Base-by-base conservation (phyloP, 352 stramenopile genomes). In the Globisporangium paddicum region DNA sequence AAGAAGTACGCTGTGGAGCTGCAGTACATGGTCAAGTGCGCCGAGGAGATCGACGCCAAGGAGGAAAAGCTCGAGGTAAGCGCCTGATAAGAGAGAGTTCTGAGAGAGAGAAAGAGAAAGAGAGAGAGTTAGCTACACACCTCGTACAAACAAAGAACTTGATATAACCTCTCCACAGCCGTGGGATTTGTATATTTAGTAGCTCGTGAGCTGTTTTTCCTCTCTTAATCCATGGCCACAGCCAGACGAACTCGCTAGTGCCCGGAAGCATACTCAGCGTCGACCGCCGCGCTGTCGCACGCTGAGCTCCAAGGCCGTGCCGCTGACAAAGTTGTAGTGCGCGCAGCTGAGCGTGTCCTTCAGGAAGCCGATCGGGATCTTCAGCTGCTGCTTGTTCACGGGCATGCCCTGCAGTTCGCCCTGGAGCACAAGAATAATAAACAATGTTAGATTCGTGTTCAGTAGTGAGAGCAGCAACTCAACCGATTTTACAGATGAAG, bases 371-470 rank as follows among this genome's bases (percentile, higher is more conserved):
- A 82, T 75, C 6, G 86, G 64, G 21, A 82, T 85, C 68, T 97
- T 98, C 19, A 99, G 67, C 72, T 98, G 95, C 72, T 98, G 92
- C 68, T 99, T 99, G 76, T 98, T 98, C 32, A 91, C 66, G 5
- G 93, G 93, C 92, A 98, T 98, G 8, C 76, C 82, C 37, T 87
- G 82, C 40, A 98, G 68, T 46, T 96, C 71, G 4, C 61, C 58
- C 81, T 90, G 59, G 53, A 34, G 34, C 34, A 11, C 13, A 16
- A 40, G 9, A 40, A 14, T 16, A 40, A 14, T 10, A 40, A 40
- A 40, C 34, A 40, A n/a, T n/a, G n/a, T n/a, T n/a, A n/a, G n/a
- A n/a, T n/a, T n/a, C n/a, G n/a, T n/a, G n/a, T n/a, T n/a, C n/a
- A n/a, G n/a, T n/a, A n/a, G n/a, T n/a, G n/a, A n/a, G n/a, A n/a